A percentile compares a stretch with the other conserved stretches of the same genome.
These are phyloP conservation scores for Mollisia scopiformis DNA, from an alignment of 2,329 filamentous ascomycete species.

Conservation along the genomic window DNA sequence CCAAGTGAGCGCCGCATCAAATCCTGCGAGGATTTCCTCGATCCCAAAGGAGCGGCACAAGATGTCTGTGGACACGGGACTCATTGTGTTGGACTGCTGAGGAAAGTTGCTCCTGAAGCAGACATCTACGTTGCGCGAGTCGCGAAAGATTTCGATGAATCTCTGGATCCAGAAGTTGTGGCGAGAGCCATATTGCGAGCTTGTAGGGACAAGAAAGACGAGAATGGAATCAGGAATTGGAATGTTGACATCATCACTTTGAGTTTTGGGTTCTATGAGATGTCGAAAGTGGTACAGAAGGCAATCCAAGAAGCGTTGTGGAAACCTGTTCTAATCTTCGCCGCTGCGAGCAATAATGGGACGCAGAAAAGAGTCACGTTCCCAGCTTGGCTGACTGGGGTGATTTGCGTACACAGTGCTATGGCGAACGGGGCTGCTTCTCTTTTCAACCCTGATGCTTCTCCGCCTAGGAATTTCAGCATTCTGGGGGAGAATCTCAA, in stretches of 20 bases:
- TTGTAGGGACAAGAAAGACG: constrained; percentile 7
- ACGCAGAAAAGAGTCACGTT: constrained; percentile 15
- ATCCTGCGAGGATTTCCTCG: constrained; percentile 13
- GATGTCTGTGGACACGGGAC: constrained; percentile 37
- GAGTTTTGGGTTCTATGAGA: constrained; percentile 24
- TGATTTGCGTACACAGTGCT: constrained; percentile 25
- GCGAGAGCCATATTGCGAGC: constrained; percentile 26
- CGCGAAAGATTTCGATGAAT: constrained; percentile 19
- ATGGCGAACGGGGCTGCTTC: constrained; percentile 15
- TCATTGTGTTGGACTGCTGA: constrained; percentile 35
- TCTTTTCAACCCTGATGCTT: constrained; percentile 25
- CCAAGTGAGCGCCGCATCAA: constrained; percentile 6
- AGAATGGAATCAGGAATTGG: constrained; percentile 18
- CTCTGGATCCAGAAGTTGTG: constrained; percentile 15
- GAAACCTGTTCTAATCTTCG: constrained; percentile 20
- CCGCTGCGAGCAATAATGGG: constrained; percentile 27
- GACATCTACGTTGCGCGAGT: constrained; percentile 37
- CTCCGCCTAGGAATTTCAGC: constrained; percentile 24
- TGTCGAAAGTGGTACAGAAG: not conserved
- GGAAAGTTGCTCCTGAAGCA: constrained; percentile 33
- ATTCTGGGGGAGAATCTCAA: constrained; percentile 29
- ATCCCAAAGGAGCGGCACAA: constrained; percentile 2
- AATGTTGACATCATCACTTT: constrained; percentile 32
- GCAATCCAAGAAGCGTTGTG: constrained; percentile 16
- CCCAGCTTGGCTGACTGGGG: constrained; percentile 17